These are phyloP conservation scores for Sclerotinia glacialis DNA, from an alignment of 2,329 filamentous ascomycete genomes.

Conservation along the genomic window DNA sequence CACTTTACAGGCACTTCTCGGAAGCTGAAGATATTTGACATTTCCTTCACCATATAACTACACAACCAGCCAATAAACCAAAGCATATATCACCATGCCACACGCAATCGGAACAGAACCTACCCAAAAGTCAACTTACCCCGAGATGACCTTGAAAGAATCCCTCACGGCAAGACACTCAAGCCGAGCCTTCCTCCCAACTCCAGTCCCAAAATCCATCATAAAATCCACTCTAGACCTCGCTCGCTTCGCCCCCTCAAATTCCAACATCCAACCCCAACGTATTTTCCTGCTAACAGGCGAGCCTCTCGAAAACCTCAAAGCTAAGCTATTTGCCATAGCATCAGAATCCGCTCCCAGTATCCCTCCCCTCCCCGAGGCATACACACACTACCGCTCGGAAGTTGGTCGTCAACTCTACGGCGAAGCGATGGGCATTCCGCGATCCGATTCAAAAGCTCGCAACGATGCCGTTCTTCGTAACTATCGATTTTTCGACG, in stretches of 20 bases:
- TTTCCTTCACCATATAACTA: neutral
- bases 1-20: neutral
- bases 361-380: neutral
- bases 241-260: slow-evolving; percentile 17
- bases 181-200: slow-evolving; percentile 13
- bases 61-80: neutral
- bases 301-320: slow-evolving; percentile 4
- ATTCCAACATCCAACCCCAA: slow-evolving; percentile 20
- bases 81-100: slow-evolving; percentile 1
- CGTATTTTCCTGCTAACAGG: slow-evolving; percentile 3
- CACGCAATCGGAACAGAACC: neutral
- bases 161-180: slow-evolving; percentile 13
- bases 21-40: neutral
- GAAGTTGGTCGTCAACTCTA: slow-evolving; percentile 14
- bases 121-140: neutral
- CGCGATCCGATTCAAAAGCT: neutral
- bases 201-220: slow-evolving; percentile 9
- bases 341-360: slow-evolving; percentile 10
- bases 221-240: slow-evolving; percentile 18
- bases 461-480: slow-evolving; percentile 11
- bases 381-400: slow-evolving; percentile 15
- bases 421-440: slow-evolving; percentile 7
- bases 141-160: slow-evolving; percentile 12
- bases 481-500: slow-evolving; percentile 14
- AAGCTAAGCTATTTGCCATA: neutral